A percentile compares a stretch with the other conserved stretches of the same genome.
These are phyloP conservation scores for Glaciozyma martinii DNA, from an alignment of 768 basidiomycete genomes.

Conservation along the genomic window DNA sequence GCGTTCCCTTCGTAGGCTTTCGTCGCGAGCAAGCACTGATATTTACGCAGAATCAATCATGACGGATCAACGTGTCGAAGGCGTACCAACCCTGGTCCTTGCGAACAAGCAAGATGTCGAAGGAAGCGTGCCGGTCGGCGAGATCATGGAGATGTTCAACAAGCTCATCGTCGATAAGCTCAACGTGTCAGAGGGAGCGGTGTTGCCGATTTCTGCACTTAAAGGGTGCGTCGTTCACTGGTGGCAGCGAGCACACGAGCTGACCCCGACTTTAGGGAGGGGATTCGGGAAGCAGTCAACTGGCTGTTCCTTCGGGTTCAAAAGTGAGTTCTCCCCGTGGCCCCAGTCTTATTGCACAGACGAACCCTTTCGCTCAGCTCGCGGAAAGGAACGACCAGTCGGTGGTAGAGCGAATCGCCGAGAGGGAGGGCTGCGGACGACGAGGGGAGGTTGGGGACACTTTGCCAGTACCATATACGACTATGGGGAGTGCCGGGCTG, in stretches of 20 bases:
- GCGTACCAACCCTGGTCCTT: conserved; percentile 77
- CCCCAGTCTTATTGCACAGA: too few species aligned
- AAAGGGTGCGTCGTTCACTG: conserved; percentile 59
- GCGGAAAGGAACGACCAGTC: too few species aligned
- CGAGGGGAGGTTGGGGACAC: too few species aligned
- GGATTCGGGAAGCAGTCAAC: conserved; percentile 79
- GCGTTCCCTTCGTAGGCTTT: conserved; percentile 36
- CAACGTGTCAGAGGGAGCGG: conserved; percentile 33
- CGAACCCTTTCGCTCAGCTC: too few species aligned
- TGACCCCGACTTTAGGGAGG: conserved; percentile 51
- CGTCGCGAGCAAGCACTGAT: background rate
- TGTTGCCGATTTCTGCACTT: conserved; percentile 81
- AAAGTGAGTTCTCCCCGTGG: conserved; percentile 11
- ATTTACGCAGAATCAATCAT: conserved; percentile 56
- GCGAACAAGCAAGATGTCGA: conserved; percentile 94
- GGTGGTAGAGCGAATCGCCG: too few species aligned
- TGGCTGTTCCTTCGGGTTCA: conserved; percentile 62
- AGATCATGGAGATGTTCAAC: conserved; percentile 62
- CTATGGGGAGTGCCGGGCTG: too few species aligned
- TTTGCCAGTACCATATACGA: too few species aligned
- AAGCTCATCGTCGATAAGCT: conserved; percentile 37
- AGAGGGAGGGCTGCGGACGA: too few species aligned
- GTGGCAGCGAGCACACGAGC: background rate
- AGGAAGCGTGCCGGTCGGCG: conserved; percentile 69
- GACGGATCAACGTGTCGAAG: conserved; percentile 78